Percentiles rank a stretch among this genome's conserved stretches.
Conservation (phyloP, 2,329 filamentous ascomycete genomes). For the Botryotinia convoluta region DNA sequence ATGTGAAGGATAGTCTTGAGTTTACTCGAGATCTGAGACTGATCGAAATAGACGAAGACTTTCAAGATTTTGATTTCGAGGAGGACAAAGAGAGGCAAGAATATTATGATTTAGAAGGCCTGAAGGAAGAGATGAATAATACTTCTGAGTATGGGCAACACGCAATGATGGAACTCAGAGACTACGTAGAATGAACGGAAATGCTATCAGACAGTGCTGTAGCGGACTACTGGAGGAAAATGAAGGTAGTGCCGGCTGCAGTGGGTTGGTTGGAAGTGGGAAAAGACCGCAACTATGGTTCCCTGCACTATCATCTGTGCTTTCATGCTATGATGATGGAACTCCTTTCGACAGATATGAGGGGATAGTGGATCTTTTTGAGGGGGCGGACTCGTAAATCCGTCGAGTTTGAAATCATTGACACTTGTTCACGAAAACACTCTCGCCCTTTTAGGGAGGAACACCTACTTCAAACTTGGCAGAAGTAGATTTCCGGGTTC, state of each 20-base stretch:
- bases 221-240: neutral
- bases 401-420: neutral
- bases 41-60: neutral
- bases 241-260: neutral
- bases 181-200: neutral
- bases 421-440: neutral
- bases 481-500: neutral
- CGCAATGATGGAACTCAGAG: neutral
- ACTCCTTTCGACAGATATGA: neutral
- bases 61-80: neutral
- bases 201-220: neutral
- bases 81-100: neutral
- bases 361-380: neutral
- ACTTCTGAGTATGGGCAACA: neutral
- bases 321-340: neutral
- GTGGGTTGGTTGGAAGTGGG: neutral
- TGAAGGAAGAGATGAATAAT: neutral
- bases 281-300: neutral
- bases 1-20: neutral
- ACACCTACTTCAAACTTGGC: rapidly evolving
- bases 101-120: too few relatives aligned
- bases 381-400: neutral
- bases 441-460: too few relatives aligned
- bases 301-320: neutral
- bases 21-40: neutral